Base-by-base conservation (phyloP, 495 filamentous ascomycete genomes). In the Immersiella caudata region DNA sequence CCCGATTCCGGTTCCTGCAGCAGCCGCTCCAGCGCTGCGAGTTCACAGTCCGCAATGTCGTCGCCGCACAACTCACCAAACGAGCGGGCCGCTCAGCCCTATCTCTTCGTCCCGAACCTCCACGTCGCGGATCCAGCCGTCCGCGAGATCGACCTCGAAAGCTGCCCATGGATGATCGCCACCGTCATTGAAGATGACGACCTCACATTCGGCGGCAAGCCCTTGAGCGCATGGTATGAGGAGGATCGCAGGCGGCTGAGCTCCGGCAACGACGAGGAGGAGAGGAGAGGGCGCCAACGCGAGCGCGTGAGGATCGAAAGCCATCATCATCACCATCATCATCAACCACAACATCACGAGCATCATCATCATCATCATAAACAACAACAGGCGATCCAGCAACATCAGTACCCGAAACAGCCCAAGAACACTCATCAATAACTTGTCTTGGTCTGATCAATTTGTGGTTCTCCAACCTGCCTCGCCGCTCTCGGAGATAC, bases 101-200 rank as follows among this genome's bases (percentile, higher is more conserved):
- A 79, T 73, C 73, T 78, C 68, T 71, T 81, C 22, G 69, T 75
- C 49, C 70, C 68, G 24, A 69, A 70, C 63, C 64, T 79, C 18
- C 69, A 73, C 64, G 61, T 74, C 22, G 68, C 78, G n/a, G 80
- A 83, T 62, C 70, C 71, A 14, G 68, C 78, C 50, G 66, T 70
- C 29, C 67, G 69, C 58, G 79, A 82, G 64, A 55, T 74, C 26
- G 79, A 82, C 27, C 66, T 79, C 35, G 71, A 69, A 46, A 73
- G 55, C 55, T 70, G 77, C 14, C 65, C 79, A 16, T 87, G 84
- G 84, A 79, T 81, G 77, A 72, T 81, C 20, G 79, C 83, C 7
- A 85, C 81, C 54, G 79, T 80, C 57, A 87, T 87, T 71, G 83
- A 87, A 27, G 84, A 87, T 68, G 81, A 82, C 26, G 84, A 87